These are phyloP conservation scores for Auricularia sp. DNA, from an alignment of 768 basidiomycete genomes.

Conservation along the genomic window DNA sequence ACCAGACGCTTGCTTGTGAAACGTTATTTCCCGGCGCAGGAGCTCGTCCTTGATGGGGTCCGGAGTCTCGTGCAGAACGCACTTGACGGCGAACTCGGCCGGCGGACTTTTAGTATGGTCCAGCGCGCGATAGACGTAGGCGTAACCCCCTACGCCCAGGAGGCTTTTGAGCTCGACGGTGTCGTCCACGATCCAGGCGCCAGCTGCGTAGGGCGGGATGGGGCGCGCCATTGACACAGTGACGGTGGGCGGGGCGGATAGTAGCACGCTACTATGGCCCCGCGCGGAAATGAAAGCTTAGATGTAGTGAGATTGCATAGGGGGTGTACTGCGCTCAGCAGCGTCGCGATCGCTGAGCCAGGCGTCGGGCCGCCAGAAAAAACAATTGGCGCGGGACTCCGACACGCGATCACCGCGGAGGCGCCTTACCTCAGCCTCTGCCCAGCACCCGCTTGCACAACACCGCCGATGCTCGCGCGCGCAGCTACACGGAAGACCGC, in stretches of 20 bases:
- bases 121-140: slow-evolving; percentile 33
- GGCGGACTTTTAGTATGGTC: slow-evolving; percentile 18
- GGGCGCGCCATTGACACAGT: not conserved
- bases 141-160: slow-evolving; percentile 36
- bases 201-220: slow-evolving; percentile 13
- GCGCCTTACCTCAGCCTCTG: not conserved
- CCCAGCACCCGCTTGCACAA: not conserved
- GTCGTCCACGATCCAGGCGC: slow-evolving; percentile 29
- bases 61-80: slow-evolving; percentile 28
- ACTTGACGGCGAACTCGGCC: slow-evolving; percentile 33
- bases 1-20: slow-evolving; percentile 30
- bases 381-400: not conserved
- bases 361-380: not conserved
- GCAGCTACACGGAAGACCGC: not conserved
- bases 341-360: not conserved
- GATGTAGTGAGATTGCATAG: no score
- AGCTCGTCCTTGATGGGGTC: slow-evolving; percentile 15
- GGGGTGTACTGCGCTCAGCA: no score
- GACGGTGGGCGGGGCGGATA: no score
- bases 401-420: not conserved
- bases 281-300: no score
- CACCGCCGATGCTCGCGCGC: not conserved
- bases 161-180: slow-evolving; percentile 29
- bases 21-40: slow-evolving; percentile 32
- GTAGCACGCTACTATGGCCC: no score